These are phyloP conservation scores for Colletotrichum sp. DNA, from an alignment of 2,329 filamentous ascomycete genomes.

Conservation along the genomic window DNA sequence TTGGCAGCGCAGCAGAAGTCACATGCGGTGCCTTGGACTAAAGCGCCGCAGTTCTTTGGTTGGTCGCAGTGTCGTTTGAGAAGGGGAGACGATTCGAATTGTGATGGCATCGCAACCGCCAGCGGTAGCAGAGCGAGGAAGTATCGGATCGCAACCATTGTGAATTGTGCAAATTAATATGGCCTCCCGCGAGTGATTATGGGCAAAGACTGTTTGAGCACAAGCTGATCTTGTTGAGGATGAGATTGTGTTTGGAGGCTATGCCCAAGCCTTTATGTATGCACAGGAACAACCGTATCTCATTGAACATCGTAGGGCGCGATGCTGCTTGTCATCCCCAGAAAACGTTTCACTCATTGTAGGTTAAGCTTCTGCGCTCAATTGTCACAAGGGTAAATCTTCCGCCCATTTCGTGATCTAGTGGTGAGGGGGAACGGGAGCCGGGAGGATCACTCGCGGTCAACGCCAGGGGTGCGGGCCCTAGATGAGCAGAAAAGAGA, in stretches of 20 bases:
- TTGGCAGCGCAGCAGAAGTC: conserved; percentile 11
- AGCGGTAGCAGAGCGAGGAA: background rate
- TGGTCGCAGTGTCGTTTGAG: conserved; percentile 22
- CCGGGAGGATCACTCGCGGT: background rate
- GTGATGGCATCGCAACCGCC: background rate
- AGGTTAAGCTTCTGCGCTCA: background rate
- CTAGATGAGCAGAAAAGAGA: background rate
- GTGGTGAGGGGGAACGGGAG: background rate
- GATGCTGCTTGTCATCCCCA: background rate
- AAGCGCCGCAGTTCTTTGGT: conserved; percentile 16
- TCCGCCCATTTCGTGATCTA: background rate
- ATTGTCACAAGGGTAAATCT: background rate
- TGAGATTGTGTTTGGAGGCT: too few relatives aligned
- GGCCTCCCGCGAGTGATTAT: background rate
- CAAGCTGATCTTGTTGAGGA: too few relatives aligned
- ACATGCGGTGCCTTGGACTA: background rate
- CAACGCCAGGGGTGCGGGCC: background rate
- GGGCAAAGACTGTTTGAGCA: background rate
- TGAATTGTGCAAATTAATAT: background rate
- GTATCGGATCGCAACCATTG: background rate
- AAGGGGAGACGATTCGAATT: background rate
- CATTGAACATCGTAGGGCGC: background rate
- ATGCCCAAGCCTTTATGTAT: background rate
- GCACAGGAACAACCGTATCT: background rate
- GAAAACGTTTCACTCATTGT: background rate